Conservation (phyloP, 2,329 filamentous ascomycete genomes). For the Talaromyces pinophilus region DNA sequence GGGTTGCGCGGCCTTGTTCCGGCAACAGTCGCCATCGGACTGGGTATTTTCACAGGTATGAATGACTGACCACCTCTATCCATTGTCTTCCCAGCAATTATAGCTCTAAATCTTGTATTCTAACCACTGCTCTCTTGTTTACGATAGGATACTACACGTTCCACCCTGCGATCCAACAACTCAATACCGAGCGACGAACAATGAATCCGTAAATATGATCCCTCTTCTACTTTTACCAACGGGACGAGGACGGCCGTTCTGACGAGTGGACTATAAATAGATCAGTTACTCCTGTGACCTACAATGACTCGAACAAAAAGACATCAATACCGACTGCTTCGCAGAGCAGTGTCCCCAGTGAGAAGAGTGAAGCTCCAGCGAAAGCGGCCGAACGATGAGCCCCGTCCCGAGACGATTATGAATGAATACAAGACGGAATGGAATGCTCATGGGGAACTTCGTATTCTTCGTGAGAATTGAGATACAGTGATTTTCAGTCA, state of each 20-base stretch:
- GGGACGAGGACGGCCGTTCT: background rate
- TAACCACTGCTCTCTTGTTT: slow-evolving; percentile 16
- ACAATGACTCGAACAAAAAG: background rate
- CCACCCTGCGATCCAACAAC: slow-evolving; percentile 43
- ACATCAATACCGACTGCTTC: background rate
- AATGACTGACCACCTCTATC: background rate
- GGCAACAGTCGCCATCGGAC: slow-evolving; percentile 39
- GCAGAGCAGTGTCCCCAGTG: background rate
- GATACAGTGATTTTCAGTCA: background rate
- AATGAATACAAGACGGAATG: background rate
- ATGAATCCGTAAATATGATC: slow-evolving; percentile 18
- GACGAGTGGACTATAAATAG: background rate
- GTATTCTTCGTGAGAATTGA: background rate
- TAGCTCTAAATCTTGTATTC: background rate
- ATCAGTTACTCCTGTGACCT: background rate
- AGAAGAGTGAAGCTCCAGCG: background rate
- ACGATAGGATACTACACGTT: slow-evolving; percentile 47
- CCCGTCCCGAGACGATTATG: background rate
- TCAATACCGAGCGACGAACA: slow-evolving; percentile 36
- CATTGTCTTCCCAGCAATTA: slow-evolving; percentile 12
- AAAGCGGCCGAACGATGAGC: slow-evolving; percentile 1
- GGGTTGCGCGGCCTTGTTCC: slow-evolving; percentile 39
- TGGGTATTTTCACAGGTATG: slow-evolving; percentile 45
- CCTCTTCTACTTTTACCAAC: background rate
- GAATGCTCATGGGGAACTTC: background rate